Base-by-base conservation (phyloP, 2,329 filamentous ascomycete species). In the Tothia fuscella region DNA sequence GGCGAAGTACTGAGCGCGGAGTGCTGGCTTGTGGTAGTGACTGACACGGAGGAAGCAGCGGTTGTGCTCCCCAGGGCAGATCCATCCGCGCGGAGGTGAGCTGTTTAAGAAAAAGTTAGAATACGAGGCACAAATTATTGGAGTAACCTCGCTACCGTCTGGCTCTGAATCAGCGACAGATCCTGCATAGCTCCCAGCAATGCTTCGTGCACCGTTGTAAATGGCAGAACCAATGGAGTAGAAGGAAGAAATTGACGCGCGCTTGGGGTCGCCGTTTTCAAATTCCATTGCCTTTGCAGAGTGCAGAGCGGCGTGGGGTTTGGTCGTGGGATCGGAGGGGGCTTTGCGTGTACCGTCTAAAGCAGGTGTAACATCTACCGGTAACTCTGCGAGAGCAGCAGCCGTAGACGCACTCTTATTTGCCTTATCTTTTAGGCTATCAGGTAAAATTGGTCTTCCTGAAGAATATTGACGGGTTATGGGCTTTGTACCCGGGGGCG, bases 241-340 rank as follows among this genome's bases (percentile, higher is more conserved):
- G 38, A 84, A 64, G 1, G 82, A 88, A 6, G 80, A 83, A 46
- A 80, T 72, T 19, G 82, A 87, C 55, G 82, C 67, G 38, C 82
- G 76, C 52, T 83, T 81, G 33, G 66, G 66, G 29, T 79, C 64
- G 24, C 47, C 39, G 6, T 29, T 33, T 21, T 41, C 39, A 29
- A 36, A 60, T 57, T 26, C 31, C 17, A 24, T 21, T 35, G 49
- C 47, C 44, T 60, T 70, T 45, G 37, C 72, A 59, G 38, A 50
- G 46, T 38, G 53, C 51, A 43, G 54, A 44, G 39, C 53, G 51
- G 9, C 47, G 40, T 21, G 46, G 30, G 30, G 47, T 36, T 16
- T 47, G 32, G 47, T 43, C 48, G 42, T 47, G 38, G 38, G 14
- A n/a, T 37, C 13, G 35, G 22, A 7, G 28, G 28, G 19, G 35